Evolutionary conservation across 1,284 basidiomycete species (phyloP).

Genomic region (Ganoderma boninense): DNA sequence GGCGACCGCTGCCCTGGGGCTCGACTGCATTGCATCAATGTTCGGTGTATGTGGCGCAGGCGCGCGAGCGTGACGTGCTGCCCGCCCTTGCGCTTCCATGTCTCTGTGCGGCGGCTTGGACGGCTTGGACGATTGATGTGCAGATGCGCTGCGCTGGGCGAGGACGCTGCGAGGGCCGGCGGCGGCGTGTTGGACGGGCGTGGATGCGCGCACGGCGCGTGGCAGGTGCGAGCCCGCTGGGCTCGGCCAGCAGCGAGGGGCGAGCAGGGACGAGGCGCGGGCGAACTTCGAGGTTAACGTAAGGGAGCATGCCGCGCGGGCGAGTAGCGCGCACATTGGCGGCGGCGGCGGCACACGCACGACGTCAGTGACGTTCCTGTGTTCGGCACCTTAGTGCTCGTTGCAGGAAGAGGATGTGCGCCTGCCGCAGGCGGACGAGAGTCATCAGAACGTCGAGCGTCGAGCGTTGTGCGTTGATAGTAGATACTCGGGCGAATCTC

Average conservation of each 20-base stretch:
- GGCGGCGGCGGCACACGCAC: neutral
- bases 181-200: neutral
- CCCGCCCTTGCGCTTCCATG: conserved; percentile 21
- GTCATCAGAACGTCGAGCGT: conserved; percentile 23
- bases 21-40: conserved; percentile 26
- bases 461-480: neutral
- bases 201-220: neutral
- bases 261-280: neutral
- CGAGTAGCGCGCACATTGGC: neutral
- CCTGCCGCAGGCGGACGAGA: neutral
- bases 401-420: conserved; percentile 9
- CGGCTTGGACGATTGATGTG: conserved; percentile 3
- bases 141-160: neutral
- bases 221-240: neutral
- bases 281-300: conserved; percentile 10
- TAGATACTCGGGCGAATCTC: conserved; percentile 2
- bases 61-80: conserved; percentile 15
- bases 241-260: neutral
- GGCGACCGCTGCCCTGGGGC: neutral
- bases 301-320: conserved; percentile 12
- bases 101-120: conserved; percentile 7
- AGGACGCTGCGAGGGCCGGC: neutral
- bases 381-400: conserved; percentile 27
- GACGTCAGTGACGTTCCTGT: conserved; percentile 15
- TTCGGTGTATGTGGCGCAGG: conserved; percentile 28